Conservation (phyloP, 148 eudicot genomes). For the Chenopodium suecicum region DNA sequence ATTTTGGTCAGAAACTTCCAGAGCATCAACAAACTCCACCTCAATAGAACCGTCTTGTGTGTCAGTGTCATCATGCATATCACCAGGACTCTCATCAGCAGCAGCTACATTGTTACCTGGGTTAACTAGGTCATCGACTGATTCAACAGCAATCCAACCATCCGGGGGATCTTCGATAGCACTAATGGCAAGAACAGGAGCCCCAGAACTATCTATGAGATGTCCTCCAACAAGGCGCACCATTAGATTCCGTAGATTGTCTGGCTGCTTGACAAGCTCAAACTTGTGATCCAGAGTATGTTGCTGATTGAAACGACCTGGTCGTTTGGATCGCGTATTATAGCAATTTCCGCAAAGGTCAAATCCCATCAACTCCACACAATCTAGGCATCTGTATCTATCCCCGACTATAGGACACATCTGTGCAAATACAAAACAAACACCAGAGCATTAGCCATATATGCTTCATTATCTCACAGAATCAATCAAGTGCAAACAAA, state of each 20-base stretch:
- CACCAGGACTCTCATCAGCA: conserved; percentile 1
- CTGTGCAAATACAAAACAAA: conserved; percentile 29
- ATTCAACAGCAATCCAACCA: conserved; percentile 30
- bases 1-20: conserved; percentile 9
- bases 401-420: conserved; percentile 74
- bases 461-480: background rate
- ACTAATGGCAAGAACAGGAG: conserved; percentile 27
- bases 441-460: conserved; percentile 3
- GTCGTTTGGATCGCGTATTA: conserved; percentile 58
- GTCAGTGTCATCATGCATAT: conserved; percentile 10
- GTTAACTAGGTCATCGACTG: conserved; percentile 15
- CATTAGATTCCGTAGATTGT: conserved; percentile 11
- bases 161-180: conserved; percentile 34
- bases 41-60: conserved; percentile 14
- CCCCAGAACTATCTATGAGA: conserved; percentile 25
- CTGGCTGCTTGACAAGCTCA: conserved; percentile 32
- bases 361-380: conserved; percentile 60
- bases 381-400: conserved; percentile 67
- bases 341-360: conserved; percentile 83
- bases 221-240: conserved; percentile 33
- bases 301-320: conserved; percentile 80
- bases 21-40: conserved; percentile 10
- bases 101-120: conserved; percentile 11
- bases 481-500: background rate
- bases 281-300: conserved; percentile 67